Evolutionary conservation across 257 asterid genomes (phyloP), one percentile per base, ranked within the genome.

Genomic region (Salvia rosmarinus): DNA sequence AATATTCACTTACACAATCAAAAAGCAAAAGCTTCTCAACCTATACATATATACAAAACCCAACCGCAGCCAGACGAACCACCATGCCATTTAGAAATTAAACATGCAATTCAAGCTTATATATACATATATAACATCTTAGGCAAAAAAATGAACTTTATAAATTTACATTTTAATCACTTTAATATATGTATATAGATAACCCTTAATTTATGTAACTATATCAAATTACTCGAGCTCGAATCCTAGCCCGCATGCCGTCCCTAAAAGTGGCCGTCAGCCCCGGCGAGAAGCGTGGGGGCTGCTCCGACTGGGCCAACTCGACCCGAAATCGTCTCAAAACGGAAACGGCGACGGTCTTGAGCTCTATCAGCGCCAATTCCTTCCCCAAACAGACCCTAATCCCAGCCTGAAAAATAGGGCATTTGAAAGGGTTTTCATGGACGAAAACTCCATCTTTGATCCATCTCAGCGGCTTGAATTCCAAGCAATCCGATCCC

Each of bases 211-310:
- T 25, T 3, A 25, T 25, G 37, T 32, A 32, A 4, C 1, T 17
- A 51, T 19, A 20, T 19, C 59, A 49, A 55, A 55, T 11, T 5
- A 12, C 2, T 55, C 80, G 74, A 12, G 70, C 68, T 59, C 70
- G 85, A 51, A 83, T 81, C 2, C 63, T 32, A 65, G 83, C 85
- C n/a, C 57, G 74, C n/a, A 91, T 59, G 28, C 97, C 97, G 6
- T 83, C 88, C 0, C 54, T 75, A 67, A 85, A 89, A 16, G 95
- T 85, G 34, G 97, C 88, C 0, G 97, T 89, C 0, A 91, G 84
- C 21, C 97, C 97, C 0, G 97, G 96, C 3, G 96, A 89, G 79
- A 91, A 91, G 0, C 78, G 70, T 3, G 87, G 92, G 0, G 52
- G 30, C 0, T 51, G 32, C 1, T 77, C 81, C 14, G 77, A 61